Evolutionary conservation across 352 stramenopile species (phyloP).

Genomic region (Globisporangium middletonii): DNA sequence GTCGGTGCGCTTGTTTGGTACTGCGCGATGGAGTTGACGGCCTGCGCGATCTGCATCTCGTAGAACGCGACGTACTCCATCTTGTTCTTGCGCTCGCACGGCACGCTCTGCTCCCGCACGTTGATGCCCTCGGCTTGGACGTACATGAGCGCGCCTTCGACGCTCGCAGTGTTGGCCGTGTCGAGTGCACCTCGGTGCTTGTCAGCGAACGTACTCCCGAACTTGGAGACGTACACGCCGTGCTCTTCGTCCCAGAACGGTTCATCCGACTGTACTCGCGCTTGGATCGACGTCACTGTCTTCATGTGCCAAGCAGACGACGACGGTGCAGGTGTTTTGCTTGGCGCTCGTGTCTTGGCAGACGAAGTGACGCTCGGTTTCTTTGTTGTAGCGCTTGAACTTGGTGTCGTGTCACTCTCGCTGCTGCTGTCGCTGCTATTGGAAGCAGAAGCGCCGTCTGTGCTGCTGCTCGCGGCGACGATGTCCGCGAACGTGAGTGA

Average conservation of each 20-base stretch:
- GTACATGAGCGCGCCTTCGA: slow-evolving; percentile 78
- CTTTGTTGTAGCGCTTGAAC: neutral
- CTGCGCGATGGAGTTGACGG: slow-evolving; percentile 12
- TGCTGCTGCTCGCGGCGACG: neutral
- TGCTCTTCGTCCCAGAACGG: slow-evolving; percentile 24
- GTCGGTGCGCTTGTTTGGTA: slow-evolving; percentile 12
- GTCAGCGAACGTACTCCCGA: slow-evolving; percentile 20
- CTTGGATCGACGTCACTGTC: slow-evolving; percentile 22
- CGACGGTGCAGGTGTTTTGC: neutral
- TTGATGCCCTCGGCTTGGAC: slow-evolving; percentile 73
- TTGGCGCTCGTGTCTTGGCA: slow-evolving; percentile 1
- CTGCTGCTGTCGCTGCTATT: neutral
- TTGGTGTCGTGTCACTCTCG: neutral
- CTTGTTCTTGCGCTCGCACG: slow-evolving; percentile 26
- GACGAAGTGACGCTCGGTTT: neutral
- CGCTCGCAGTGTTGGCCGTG: slow-evolving; percentile 66
- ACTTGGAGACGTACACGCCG: slow-evolving; percentile 18
- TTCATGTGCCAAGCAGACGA: slow-evolving; percentile 6
- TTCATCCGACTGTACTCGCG: slow-evolving; percentile 24
- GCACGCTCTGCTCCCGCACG: slow-evolving; percentile 14
- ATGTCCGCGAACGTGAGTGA: slow-evolving; percentile 7
- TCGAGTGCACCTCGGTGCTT: slow-evolving; percentile 32
- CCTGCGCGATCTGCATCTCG: slow-evolving; percentile 22
- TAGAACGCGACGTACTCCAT: slow-evolving; percentile 31
- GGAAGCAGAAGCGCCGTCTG: too few species aligned